Percentiles rank a stretch among this genome's conserved stretches.
Conservation (phyloP, 139 green algal genomes). For the Chlamydomonas asymmetrica region DNA sequence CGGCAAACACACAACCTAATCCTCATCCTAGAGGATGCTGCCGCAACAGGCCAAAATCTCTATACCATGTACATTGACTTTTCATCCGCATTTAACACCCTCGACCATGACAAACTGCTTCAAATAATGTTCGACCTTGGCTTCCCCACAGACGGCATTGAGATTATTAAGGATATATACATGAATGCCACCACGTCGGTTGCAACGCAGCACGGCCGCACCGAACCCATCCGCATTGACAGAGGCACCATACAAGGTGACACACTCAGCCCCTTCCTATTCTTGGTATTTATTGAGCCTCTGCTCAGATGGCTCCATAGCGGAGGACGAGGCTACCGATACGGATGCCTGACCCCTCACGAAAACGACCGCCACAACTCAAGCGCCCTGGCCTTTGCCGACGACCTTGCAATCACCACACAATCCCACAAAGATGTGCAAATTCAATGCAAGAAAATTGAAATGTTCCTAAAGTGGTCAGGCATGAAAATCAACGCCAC, state of each 20-base stretch:
- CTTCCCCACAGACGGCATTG: constrained; percentile 33
- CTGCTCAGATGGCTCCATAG: background rate
- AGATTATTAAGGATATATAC: constrained; percentile 48
- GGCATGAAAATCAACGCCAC: too few relatives aligned
- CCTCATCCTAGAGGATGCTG: too few relatives aligned
- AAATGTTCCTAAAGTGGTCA: too few relatives aligned
- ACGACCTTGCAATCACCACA: too few relatives aligned
- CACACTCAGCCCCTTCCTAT: constrained; percentile 36
- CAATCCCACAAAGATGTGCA: too few relatives aligned
- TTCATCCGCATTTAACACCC: constrained; percentile 44
- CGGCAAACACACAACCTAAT: too few relatives aligned
- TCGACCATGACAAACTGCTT: constrained; percentile 43
- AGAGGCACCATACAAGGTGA: constrained; percentile 50
- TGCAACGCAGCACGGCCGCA: constrained; percentile 1
- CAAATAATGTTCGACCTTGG: constrained; percentile 40
- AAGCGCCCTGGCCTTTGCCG: too few relatives aligned
- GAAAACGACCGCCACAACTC: too few relatives aligned
- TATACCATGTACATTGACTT: constrained; percentile 43
- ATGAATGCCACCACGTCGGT: constrained; percentile 24
- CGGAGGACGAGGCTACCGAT: background rate
- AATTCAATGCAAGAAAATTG: too few relatives aligned
- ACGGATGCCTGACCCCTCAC: constrained; percentile 3
- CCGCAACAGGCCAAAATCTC: too few relatives aligned
- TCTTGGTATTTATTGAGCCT: constrained; percentile 20
- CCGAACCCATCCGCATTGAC: constrained; percentile 19